phyloP scores from a whole-genome alignment of 2,329 filamentous ascomycete genomes.

The Colletotrichum somersetense region DNA sequence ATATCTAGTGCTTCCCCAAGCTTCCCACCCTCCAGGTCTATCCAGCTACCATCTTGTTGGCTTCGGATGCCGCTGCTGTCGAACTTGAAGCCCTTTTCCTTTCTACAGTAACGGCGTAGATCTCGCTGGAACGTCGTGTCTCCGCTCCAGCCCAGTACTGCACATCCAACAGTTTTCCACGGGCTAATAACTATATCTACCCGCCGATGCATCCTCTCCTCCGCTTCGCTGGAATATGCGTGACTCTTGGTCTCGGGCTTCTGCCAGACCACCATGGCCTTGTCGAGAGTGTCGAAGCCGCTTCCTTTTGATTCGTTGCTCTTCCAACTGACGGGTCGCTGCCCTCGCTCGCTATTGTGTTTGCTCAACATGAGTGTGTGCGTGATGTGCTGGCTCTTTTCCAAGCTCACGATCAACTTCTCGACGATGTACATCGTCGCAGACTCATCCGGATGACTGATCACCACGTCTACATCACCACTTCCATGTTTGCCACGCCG shows the following conservation, averaged over 20 bases:
- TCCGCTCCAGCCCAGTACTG: constrained; percentile 88
- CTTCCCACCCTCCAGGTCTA: constrained; percentile 75
- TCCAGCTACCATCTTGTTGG: constrained; percentile 72
- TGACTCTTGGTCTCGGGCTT: constrained; percentile 61
- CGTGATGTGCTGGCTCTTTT: constrained; percentile 78
- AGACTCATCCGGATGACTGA: constrained; percentile 80
- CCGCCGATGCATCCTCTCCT: constrained; percentile 73
- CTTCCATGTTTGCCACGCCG: constrained; percentile 79
- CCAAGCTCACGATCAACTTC: constrained; percentile 78
- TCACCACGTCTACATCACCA: constrained; percentile 87
- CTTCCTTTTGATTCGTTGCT: constrained; percentile 58
- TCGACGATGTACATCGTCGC: constrained; percentile 78
- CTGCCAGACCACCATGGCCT: constrained; percentile 94
- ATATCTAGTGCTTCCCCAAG: constrained; percentile 68
- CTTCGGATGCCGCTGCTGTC: constrained; percentile 89
- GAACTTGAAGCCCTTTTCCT: constrained; percentile 82
- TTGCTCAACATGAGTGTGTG: constrained; percentile 82
- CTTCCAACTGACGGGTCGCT: constrained; percentile 69
- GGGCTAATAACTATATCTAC: constrained; percentile 94
- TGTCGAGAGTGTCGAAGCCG: constrained; percentile 91
- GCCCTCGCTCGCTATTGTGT: constrained; percentile 78
- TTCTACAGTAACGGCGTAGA: constrained; percentile 82
- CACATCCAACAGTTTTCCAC: constrained; percentile 90
- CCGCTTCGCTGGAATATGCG: background rate
- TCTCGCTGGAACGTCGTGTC: constrained; percentile 93